Base-by-base conservation (phyloP, 1,284 basidiomycete species). In the Leccinum subatratum region DNA sequence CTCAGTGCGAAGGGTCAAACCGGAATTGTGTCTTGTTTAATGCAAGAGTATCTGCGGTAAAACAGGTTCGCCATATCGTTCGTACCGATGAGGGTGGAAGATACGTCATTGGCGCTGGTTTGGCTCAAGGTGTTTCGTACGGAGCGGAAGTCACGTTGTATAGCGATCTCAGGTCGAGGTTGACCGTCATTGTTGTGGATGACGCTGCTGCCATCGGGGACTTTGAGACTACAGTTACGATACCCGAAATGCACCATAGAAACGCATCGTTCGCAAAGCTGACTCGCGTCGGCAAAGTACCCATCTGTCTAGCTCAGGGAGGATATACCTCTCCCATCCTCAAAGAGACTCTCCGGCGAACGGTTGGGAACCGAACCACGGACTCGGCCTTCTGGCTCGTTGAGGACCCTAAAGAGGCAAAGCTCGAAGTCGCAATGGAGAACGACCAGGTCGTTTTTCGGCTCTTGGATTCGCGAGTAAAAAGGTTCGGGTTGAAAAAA, bases 21-120 rank as follows among this genome's bases (percentile, higher is more conserved):
- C 67, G 22, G 25, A 18, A 68, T 51, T 73, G 73, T 18, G 14
- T 63, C 57, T 59, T 75, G 34, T 75, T 74, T 37, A 42, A 69
- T 16, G 58, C 60, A 3, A 71, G 58, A 58, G 59, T 67, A 1
- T 61, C 39, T 22, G 30, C 28, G 22, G 45, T 64, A 6, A 58
- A 45, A 34, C 66, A 63, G 8, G 65, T 66, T 42, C 54, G 51
- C 20, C 37, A 68, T 48, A 51, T 39, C 2, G 39, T 51, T n/a
- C 37, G 18, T n/a, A n/a, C 22, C 25, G 25, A 39, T 2, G 8
- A 30, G 11, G 25, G 7, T 3, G 42, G 67, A 28, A 58, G 62
- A 68, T 68, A 57, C 60, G 18, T 68, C 39, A 56, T 72, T 12
- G 37, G 28, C 6, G 72, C 69, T 4, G 72, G 72, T 6, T 32